phyloP scores from a whole-genome alignment of 2,329 filamentous ascomycete genomes.

The Leptographium procerum region DNA sequence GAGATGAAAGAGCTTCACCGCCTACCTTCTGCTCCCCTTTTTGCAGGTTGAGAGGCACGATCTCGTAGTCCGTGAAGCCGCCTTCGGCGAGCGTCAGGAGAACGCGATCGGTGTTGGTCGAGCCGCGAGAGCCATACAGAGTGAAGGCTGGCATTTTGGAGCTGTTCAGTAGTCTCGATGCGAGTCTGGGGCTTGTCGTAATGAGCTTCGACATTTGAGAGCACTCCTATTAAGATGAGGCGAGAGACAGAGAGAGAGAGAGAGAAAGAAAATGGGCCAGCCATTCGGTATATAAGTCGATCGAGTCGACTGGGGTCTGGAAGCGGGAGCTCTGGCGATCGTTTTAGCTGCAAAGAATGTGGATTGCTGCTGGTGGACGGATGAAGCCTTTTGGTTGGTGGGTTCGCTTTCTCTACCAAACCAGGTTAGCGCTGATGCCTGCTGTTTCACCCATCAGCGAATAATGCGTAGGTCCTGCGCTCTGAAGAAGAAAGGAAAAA shows the following conservation, averaged over 20 bases:
- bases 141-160: conserved; percentile 30
- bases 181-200: background rate
- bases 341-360: too few relatives aligned
- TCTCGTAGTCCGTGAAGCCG: conserved; percentile 29
- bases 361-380: too few relatives aligned
- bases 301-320: background rate
- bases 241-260: too few relatives aligned
- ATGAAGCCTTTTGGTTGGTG: too few relatives aligned
- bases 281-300: background rate
- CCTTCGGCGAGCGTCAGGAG: conserved; percentile 30
- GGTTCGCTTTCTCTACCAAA: too few relatives aligned
- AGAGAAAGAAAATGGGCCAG: background rate
- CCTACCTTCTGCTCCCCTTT: conserved; percentile 30
- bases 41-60: conserved; percentile 25
- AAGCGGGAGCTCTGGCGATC: too few relatives aligned
- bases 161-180: background rate
- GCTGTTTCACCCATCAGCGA: too few relatives aligned
- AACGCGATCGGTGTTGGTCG: conserved; percentile 31
- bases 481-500: too few relatives aligned
- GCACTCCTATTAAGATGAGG: too few relatives aligned
- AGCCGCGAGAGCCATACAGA: conserved; percentile 27
- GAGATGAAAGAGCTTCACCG: conserved; percentile 11
- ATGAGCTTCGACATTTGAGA: background rate
- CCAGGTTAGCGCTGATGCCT: too few relatives aligned
- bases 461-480: too few relatives aligned